Evolutionary conservation across 495 filamentous ascomycete genomes (phyloP), one percentile per base, ranked within the genome.

Genomic region (Patellaria atrata): DNA sequence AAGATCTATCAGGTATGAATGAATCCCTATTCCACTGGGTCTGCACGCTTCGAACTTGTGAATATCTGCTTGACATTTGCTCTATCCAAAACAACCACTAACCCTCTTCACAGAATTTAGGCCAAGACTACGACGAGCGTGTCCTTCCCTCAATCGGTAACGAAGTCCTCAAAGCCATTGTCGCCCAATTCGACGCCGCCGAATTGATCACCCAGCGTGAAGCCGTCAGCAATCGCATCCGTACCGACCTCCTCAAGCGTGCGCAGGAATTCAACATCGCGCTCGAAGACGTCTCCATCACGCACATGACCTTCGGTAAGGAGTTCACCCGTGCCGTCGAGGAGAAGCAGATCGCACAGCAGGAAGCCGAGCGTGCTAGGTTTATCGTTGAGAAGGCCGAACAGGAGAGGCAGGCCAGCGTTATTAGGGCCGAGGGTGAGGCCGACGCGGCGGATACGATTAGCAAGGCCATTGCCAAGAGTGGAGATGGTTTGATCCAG

Each of bases 281-380:
- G 21, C 80, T 99, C 26, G 89, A 99, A 60, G 89, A 99, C 52
- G 89, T 99, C 38, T 91, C 82, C 49, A 99, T 99, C 67, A 99
- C 89, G 26, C 89, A 99, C 73, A 96, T 99, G 89, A 96, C 89
- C 35, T 99, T 99, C 60, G 89, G 89, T 37, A 86, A 84, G 64
- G 89, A 99, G 64, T 99, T 99, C 75, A 99, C 89, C 39, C 73
- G 75, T 44, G 89, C 89, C 41, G 89, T 99, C 50, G 89, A 99
- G 65, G 91, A 99, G 70, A 99, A 99, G 72, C 89, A 99, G 68
- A 99, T 99, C 58, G 89, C 89, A 17, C 89, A 99, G 64, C 89
- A 99, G 61, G 89, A 99, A 54, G 89, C 89, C 39, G 89, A 99
- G 69, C 71, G 89, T 35, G 86, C 87, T 17, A 68, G 89, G 38